Evolutionary conservation across 169 alveolate genomes (phyloP).

Genomic region (Babesia caballi): DNA sequence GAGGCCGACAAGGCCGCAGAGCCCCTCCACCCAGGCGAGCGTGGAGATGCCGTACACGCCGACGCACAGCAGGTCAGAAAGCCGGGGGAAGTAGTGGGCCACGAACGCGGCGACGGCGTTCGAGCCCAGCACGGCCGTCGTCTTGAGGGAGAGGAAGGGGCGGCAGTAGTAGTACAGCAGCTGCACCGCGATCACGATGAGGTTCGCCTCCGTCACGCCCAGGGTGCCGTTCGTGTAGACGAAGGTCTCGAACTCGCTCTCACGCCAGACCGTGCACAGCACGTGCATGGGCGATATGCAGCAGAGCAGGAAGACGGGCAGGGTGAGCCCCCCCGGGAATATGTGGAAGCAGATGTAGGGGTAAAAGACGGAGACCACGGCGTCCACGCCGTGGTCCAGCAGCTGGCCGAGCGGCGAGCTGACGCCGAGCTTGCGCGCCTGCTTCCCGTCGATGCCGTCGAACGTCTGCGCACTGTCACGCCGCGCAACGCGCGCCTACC

Average conservation of each 20-base stretch:
- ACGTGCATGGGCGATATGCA: conserved; percentile 22
- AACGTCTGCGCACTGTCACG: conserved; percentile 27
- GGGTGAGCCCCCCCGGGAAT: conserved; percentile 38
- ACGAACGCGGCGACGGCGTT: neutral
- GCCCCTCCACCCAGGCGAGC: neutral
- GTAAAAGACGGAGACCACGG: conserved; percentile 50
- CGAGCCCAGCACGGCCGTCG: neutral
- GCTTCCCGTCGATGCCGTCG: conserved; percentile 66
- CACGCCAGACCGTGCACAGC: conserved; percentile 42
- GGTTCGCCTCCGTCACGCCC: conserved; percentile 61
- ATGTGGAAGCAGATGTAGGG: conserved; percentile 39
- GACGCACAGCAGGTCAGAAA: neutral
- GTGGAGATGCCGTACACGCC: neutral
- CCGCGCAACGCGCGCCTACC: conserved; percentile 4
- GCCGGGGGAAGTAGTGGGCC: neutral
- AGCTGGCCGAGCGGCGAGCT: conserved; percentile 65
- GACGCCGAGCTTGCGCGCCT: conserved; percentile 51
- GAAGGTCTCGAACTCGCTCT: conserved; percentile 39
- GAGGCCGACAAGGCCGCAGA: neutral
- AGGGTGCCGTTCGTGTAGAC: conserved; percentile 28
- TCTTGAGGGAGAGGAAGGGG: neutral
- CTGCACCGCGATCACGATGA: conserved; percentile 8
- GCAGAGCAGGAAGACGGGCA: neutral
- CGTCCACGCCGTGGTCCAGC: conserved; percentile 64
- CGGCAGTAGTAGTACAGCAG: neutral